Percentiles rank a stretch among this genome's conserved stretches.
phyloP scores from a whole-genome alignment of 164 flowering plant species.

The Aristolochia contorta region DNA sequence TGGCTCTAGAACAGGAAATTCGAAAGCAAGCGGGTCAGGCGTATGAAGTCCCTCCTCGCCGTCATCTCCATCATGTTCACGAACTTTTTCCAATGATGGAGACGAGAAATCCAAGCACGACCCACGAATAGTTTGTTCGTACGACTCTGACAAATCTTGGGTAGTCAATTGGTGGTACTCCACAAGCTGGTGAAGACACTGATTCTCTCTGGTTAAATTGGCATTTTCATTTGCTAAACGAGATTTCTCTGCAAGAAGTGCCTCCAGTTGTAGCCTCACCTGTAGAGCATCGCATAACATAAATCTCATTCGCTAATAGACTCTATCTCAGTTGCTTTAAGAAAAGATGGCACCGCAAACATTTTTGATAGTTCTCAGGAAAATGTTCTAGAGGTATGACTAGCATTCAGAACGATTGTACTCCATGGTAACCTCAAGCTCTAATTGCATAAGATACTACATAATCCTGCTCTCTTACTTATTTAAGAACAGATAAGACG shows the following conservation, averaged over 20 bases:
- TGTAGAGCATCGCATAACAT: constrained; percentile 13
- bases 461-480: too few species aligned
- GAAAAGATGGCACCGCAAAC: too few species aligned
- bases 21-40: constrained; percentile 27
- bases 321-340: too few species aligned
- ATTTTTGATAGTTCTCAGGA: too few species aligned
- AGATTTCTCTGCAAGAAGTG: constrained; percentile 80
- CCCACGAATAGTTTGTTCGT: constrained; percentile 46
- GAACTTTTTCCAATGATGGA: constrained; percentile 16
- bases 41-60: constrained; percentile 14
- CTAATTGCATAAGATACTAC: too few species aligned
- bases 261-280: constrained; percentile 97
- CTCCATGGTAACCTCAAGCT: too few species aligned
- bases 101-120: constrained; percentile 73
- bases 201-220: constrained; percentile 67
- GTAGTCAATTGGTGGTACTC: constrained; percentile 81
- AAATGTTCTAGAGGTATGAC: too few species aligned
- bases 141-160: constrained; percentile 56
- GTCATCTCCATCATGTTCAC: constrained; percentile 12
- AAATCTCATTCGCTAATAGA: too few species aligned
- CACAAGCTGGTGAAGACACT: constrained; percentile 81
- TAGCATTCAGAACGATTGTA: too few species aligned
- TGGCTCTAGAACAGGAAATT: constrained; percentile 25
- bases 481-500: too few species aligned
- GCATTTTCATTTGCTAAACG: constrained; percentile 84